phyloP scores from a whole-genome alignment of 192 early-diverging fungal genomes.

The Coemansia sp. region DNA sequence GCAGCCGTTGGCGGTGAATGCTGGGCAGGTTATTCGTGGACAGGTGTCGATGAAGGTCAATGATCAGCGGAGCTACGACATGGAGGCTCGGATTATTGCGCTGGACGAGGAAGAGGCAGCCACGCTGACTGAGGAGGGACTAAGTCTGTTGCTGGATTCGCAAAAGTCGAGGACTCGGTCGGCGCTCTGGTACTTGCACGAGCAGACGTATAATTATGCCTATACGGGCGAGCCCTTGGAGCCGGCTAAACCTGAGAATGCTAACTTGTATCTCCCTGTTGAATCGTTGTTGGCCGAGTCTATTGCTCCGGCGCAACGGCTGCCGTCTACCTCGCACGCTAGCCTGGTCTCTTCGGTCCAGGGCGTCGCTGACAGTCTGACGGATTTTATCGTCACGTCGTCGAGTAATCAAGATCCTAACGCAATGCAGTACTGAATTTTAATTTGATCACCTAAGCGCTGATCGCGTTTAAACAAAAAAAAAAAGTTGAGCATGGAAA shows the following conservation, averaged over 20 bases:
- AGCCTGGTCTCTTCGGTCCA: constrained; percentile 20
- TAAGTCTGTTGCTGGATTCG: constrained; percentile 10
- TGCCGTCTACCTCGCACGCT: neutral
- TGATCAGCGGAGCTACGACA: constrained; percentile 88
- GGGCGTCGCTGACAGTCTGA: constrained; percentile 17
- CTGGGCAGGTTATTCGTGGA: constrained; percentile 82
- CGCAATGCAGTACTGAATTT: constrained; percentile 13
- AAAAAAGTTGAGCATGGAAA: neutral
- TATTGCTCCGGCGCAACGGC: constrained; percentile 3
- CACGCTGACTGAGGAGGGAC: constrained; percentile 27
- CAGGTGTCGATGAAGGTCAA: constrained; percentile 88
- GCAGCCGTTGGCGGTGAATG: constrained; percentile 95
- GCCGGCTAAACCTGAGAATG: constrained; percentile 33
- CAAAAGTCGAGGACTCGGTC: constrained; percentile 56
- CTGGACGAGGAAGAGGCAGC: constrained; percentile 47
- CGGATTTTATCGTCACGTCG: constrained; percentile 36
- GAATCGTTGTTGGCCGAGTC: constrained; percentile 43
- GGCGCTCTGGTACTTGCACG: constrained; percentile 88
- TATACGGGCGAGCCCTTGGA: constrained; percentile 54
- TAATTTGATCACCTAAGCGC: neutral
- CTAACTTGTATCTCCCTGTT: constrained; percentile 48
- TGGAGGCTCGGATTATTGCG: constrained; percentile 67
- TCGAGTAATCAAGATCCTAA: neutral
- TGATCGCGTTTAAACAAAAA: constrained; percentile 6
- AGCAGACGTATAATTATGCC: constrained; percentile 85